Base-by-base conservation (phyloP, 2,329 filamentous ascomycete species). In the Neurospora sp. region DNA sequence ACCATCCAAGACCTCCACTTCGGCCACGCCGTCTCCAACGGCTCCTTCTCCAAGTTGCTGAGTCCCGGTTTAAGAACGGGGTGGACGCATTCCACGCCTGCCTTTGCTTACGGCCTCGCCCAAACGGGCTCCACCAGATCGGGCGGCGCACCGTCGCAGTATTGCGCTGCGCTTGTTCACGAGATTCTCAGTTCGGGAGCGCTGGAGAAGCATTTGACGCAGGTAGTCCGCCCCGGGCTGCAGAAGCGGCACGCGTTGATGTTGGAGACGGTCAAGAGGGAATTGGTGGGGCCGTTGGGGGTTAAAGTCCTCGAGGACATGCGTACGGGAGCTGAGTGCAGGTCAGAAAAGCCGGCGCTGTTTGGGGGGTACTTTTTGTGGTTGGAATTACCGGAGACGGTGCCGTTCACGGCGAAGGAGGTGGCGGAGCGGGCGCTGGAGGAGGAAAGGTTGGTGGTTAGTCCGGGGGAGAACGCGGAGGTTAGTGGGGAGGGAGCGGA, bases 281-380 rank as follows among this genome's bases (percentile, higher is more conserved):
- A 39, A 2, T 6, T 39, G 38, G 38, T 38, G 38, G 76, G 84
- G 0, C 90, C 91, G 0, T 81, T 91, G 0, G 91, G 90, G 1
- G 85, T 91, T 0, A 77, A 70, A 38, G 78, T 73, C 83, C 1
- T 33, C 0, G 52, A 62, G 15, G 52, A 62, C 8, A 62, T 5
- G 1, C 7, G 52, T 1, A 62, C 52, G 3, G 52, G 52, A 1
- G 40, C 76, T 78, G 74, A 79, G 75, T 15, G 28, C 33, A 39
- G 13, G 3, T 79, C 85, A 69, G 75, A 78, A 1, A 78, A 81
- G 69, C 79, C 82, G 40, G 78, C 81, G 3, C 78, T 90, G 3
- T 90, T 90, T 38, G 93, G 93, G 0, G 93, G 93, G 0, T 97
- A 95, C 78, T 97, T 97, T 78, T 82, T 97, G 67, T 97, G 93